Percentiles rank a stretch among this genome's conserved stretches.
Conservation (phyloP, 2,329 filamentous ascomycete species). For the Neospermospora avenae region DNA sequence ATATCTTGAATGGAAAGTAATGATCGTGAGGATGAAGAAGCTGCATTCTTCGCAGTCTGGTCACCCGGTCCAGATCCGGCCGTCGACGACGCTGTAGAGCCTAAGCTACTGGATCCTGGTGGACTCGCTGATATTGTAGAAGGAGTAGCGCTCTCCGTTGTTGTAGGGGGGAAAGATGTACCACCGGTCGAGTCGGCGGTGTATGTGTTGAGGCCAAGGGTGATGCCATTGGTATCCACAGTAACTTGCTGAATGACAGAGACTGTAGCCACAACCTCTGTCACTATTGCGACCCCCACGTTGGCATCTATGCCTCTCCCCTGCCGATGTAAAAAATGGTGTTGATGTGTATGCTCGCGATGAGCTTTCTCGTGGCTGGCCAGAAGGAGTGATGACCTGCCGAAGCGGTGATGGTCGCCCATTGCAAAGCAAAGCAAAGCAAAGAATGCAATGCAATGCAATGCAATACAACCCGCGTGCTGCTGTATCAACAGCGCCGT, state of each 20-base stretch:
- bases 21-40: constrained; percentile 21
- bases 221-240: constrained; percentile 32
- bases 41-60: not conserved
- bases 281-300: constrained; percentile 14
- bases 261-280: constrained; percentile 30
- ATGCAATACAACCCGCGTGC: constrained; percentile 21
- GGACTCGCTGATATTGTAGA: constrained; percentile 14
- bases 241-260: constrained; percentile 32
- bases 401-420: constrained; percentile 22
- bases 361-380: constrained; percentile 33
- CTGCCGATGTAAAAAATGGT: constrained; percentile 22
- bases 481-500: constrained; percentile 34
- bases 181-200: constrained; percentile 14
- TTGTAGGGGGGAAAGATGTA: constrained; percentile 11
- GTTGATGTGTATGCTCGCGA: constrained; percentile 32
- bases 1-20: constrained; percentile 24
- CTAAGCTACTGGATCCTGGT: constrained; percentile 9
- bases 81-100: constrained; percentile 11
- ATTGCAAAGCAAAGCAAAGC: constrained; percentile 10
- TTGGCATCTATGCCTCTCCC: not conserved
- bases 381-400: constrained; percentile 37
- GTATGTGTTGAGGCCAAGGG: constrained; percentile 23
- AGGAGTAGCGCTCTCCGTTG: constrained; percentile 7
- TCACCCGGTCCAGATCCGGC: not conserved
- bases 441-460: no score